Evolutionary conservation across 2,329 filamentous ascomycete species (phyloP).

Genomic region (Paramyrothecium roridum): DNA sequence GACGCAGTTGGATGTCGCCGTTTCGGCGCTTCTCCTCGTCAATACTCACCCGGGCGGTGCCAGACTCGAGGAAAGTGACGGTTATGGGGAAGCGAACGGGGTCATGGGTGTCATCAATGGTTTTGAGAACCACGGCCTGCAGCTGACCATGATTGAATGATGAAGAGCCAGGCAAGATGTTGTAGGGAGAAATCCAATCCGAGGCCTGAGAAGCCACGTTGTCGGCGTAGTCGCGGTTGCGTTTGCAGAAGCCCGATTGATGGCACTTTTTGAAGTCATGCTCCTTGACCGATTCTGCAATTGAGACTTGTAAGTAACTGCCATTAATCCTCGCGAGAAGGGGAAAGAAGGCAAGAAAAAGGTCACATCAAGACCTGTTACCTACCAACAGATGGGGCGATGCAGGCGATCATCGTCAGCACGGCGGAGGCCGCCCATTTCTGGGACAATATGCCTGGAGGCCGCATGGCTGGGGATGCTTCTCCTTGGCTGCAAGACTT

Average conservation of each 20-base stretch:
- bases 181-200: constrained; percentile 78
- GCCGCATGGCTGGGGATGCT: too few species aligned
- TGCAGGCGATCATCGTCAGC: too few species aligned
- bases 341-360: too few species aligned
- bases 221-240: constrained; percentile 89
- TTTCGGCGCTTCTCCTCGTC: constrained; percentile 90
- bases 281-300: constrained; percentile 79
- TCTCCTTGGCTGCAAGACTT: too few species aligned
- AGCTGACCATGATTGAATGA: constrained; percentile 78
- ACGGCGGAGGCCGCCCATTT: too few species aligned
- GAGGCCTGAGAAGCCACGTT: constrained; percentile 61
- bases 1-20: constrained; percentile 81
- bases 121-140: constrained; percentile 78
- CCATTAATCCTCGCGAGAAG: too few species aligned
- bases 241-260: constrained; percentile 95
- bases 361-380: too few species aligned
- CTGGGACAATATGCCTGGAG: too few species aligned
- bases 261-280: constrained; percentile 96
- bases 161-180: constrained; percentile 67
- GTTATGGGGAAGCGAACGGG: constrained; percentile 78
- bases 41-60: constrained; percentile 79
- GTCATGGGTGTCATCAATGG: constrained; percentile 58
- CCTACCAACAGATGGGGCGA: too few species aligned
- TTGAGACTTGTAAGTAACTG: too few species aligned
- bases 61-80: constrained; percentile 85